phyloP scores from a whole-genome alignment of 2,329 filamentous ascomycete genomes.

The Apiospora malaysiana region DNA sequence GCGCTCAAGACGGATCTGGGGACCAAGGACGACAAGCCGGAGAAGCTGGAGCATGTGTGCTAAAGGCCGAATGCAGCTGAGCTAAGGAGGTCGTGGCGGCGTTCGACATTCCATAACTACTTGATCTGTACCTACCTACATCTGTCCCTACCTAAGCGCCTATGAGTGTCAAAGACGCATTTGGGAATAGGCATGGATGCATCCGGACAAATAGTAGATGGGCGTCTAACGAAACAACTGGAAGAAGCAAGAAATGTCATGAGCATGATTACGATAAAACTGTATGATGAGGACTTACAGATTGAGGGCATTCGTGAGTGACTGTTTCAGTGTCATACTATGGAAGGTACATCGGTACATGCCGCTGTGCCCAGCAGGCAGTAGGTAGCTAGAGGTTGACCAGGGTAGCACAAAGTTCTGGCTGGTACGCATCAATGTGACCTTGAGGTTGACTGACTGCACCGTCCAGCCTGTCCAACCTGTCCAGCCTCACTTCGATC shows the following conservation, averaged over 20 bases:
- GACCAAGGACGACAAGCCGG: constrained; percentile 62
- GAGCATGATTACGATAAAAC: neutral
- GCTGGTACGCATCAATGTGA: constrained; percentile 1
- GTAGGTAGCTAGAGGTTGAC: no score
- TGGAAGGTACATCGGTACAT: neutral
- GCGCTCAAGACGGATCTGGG: constrained; percentile 82
- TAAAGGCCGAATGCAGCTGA: constrained; percentile 41
- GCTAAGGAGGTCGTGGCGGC: neutral
- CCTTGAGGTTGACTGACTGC: neutral
- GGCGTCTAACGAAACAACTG: neutral
- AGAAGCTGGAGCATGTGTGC: constrained; percentile 76
- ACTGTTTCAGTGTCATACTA: neutral
- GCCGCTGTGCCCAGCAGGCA: constrained; percentile 1
- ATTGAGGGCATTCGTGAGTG: neutral
- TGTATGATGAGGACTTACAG: neutral
- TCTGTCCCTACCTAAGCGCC: neutral
- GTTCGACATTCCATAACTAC: neutral
- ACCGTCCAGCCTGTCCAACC: no score
- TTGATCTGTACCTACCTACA: neutral
- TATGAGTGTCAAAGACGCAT: neutral
- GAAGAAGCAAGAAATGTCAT: neutral
- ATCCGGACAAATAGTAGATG: neutral
- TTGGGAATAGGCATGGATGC: neutral
- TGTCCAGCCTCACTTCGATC: neutral
- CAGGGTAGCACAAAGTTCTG: neutral